A percentile compares a stretch with the other conserved stretches of the same genome.
Evolutionary conservation across 768 basidiomycete genomes (phyloP).

Genomic region (Inosperma sp.): DNA sequence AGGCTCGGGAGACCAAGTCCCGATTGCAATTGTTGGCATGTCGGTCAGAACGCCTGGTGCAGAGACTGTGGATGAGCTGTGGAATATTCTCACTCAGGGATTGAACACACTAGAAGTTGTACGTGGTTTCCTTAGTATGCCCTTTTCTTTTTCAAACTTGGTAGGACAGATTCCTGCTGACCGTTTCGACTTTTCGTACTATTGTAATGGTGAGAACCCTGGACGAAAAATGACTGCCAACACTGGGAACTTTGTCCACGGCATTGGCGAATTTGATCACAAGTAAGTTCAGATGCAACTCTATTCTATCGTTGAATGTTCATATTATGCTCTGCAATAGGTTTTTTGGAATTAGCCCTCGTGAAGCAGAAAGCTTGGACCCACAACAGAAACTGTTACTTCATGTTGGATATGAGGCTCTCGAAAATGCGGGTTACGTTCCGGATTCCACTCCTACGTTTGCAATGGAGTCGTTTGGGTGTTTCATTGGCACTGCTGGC

Average conservation of each 20-base stretch:
- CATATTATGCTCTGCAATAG: slow-evolving; percentile 15
- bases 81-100: slow-evolving; percentile 56
- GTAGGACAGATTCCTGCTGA: slow-evolving; percentile 51
- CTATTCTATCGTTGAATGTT: neutral
- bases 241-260: slow-evolving; percentile 61
- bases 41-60: slow-evolving; percentile 59
- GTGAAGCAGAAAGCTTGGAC: slow-evolving; percentile 73
- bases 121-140: slow-evolving; percentile 11
- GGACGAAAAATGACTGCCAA: slow-evolving; percentile 46
- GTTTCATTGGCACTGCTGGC: slow-evolving; percentile 66
- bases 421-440: slow-evolving; percentile 68
- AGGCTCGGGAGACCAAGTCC: slow-evolving; percentile 25
- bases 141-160: slow-evolving; percentile 5
- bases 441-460: slow-evolving; percentile 51
- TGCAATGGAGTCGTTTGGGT: slow-evolving; percentile 52
- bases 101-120: slow-evolving; percentile 56
- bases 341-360: slow-evolving; percentile 70
- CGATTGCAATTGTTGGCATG: slow-evolving; percentile 72
- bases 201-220: slow-evolving; percentile 27
- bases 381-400: slow-evolving; percentile 70
- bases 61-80: slow-evolving; percentile 41
- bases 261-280: slow-evolving; percentile 59
- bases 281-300: slow-evolving; percentile 27
- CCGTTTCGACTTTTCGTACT: slow-evolving; percentile 49
- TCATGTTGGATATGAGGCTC: slow-evolving; percentile 60